Evolutionary conservation across 257 asterid species (phyloP), one percentile per base, ranked within the genome.

Genomic region (Striga asiatica): DNA sequence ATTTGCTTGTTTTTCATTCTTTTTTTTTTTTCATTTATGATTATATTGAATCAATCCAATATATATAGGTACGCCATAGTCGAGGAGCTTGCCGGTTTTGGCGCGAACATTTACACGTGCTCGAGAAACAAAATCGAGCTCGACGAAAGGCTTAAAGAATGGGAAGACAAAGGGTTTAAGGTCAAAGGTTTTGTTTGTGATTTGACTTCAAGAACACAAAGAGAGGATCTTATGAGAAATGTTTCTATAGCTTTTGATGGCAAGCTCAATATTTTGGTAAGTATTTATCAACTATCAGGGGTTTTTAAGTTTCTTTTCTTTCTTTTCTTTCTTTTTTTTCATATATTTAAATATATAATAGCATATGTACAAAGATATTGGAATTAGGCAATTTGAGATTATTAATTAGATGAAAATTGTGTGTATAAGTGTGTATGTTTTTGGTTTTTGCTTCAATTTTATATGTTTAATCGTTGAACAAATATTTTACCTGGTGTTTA

Each of bases 41-140:
- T n/a, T 46, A 4, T 12, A 13, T 48, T 7, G 13, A 9, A 8
- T 35, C 10, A 12, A 9, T 18, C 3, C 10, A 20, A 10, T 63
- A 32, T 24, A 23, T n/a, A 31, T 16, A 81, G 94, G 13, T 51
- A 66, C 56, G 88, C 91, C 27, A 66, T 81, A 24, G 83, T 84
- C 8, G 94, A 81, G 42, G 94, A 84, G 72, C 81, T 84, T 3
- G 82, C 80, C 0, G 80, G 71, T 53, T 76, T 84, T 41, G 94
- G 94, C 2, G 94, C 94, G 0, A 63, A 47, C 6, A 63, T 81
- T 2, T 77, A 84, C 18, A 84, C 85, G 2, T 84, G 92, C 69
- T 79, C 92, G 3, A 72, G 84, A 61, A 79, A 74, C 53, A 62
- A 67, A 52, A 23, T 9, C 0, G 84, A 77, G 19, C 73, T 80